A percentile compares a stretch with the other conserved stretches of the same genome.
Evolutionary conservation across 139 green algal genomes (phyloP).

Genomic region (Axilococcus clingmanii): DNA sequence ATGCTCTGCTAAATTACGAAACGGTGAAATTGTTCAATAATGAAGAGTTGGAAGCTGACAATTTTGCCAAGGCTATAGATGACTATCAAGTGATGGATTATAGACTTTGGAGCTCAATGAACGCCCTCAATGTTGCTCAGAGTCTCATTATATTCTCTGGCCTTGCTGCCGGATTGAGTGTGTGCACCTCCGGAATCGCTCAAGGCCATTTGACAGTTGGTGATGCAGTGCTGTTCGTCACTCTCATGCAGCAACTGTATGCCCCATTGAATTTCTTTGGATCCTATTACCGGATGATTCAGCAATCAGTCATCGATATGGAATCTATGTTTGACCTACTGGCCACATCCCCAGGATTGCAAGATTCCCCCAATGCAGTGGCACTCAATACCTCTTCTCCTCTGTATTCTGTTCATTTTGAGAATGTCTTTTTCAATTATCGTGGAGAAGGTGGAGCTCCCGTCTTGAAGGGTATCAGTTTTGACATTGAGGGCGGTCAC

Average conservation of each 20-base stretch:
- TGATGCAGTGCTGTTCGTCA: slow-evolving; percentile 75
- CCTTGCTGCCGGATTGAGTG: slow-evolving; percentile 15
- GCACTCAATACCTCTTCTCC: slow-evolving; percentile 22
- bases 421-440: slow-evolving; percentile 49
- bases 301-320: slow-evolving; percentile 69
- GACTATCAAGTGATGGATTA: slow-evolving; percentile 57
- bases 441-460: not conserved
- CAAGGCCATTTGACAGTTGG: slow-evolving; percentile 60
- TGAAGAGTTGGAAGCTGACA: slow-evolving; percentile 50
- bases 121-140: slow-evolving; percentile 75
- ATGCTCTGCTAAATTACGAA: slow-evolving; percentile 88
- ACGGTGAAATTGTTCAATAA: slow-evolving; percentile 75
- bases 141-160: slow-evolving; percentile 67
- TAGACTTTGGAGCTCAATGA: slow-evolving; percentile 49
- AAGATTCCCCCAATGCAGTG: slow-evolving; percentile 45
- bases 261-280: slow-evolving; percentile 82
- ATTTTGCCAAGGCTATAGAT: slow-evolving; percentile 52
- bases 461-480: not conserved
- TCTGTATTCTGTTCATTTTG: slow-evolving; percentile 30
- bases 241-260: slow-evolving; percentile 78
- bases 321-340: slow-evolving; percentile 71
- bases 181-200: slow-evolving; percentile 30
- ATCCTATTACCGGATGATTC: slow-evolving; percentile 38
- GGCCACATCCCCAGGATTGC: slow-evolving; percentile 18
- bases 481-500: slow-evolving; percentile 30